A percentile compares a stretch with the other conserved stretches of the same genome.
Conservation (phyloP, 176 grass and related monocot species). For the Hyparrhenia diplandra region DNA sequence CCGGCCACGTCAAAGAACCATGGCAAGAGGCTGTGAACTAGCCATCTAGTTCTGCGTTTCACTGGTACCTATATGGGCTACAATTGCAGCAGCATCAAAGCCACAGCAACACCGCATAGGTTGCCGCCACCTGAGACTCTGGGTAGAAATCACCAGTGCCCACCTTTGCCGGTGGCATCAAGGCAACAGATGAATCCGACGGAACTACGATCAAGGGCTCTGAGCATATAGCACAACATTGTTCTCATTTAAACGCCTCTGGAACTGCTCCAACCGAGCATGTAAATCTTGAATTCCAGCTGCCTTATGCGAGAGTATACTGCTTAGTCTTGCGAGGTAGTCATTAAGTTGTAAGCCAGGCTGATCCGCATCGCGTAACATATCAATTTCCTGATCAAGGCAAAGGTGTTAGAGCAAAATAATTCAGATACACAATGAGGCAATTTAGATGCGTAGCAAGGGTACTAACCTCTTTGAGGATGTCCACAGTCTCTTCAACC, state of each 20-base stretch:
- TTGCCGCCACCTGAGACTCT: background rate
- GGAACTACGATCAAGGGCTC: slow-evolving; percentile 34
- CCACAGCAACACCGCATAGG: background rate
- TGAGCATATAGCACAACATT: slow-evolving; percentile 56
- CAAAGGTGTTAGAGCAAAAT: slow-evolving; percentile 35
- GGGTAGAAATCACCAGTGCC: background rate
- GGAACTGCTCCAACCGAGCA: slow-evolving; percentile 68
- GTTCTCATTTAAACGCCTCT: slow-evolving; percentile 69
- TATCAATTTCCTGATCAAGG: slow-evolving; percentile 76
- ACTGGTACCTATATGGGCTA: background rate
- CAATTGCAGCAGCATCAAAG: slow-evolving; percentile 1
- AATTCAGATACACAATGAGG: background rate
- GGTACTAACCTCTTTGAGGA: slow-evolving; percentile 63
- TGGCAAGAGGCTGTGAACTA: background rate
- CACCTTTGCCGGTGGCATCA: slow-evolving; percentile 12
- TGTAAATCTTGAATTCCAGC: slow-evolving; percentile 77
- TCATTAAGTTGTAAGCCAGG: slow-evolving; percentile 84
- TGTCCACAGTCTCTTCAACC: slow-evolving; percentile 85
- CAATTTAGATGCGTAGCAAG: background rate
- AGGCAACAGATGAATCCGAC: background rate
- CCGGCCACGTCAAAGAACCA: slow-evolving; percentile 22
- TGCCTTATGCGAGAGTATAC: slow-evolving; percentile 79
- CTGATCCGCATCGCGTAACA: slow-evolving; percentile 72
- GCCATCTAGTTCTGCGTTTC: background rate
- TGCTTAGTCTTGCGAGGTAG: slow-evolving; percentile 66